phyloP scores from a whole-genome alignment of 306 rosid genomes.

The Quercus suber region DNA sequence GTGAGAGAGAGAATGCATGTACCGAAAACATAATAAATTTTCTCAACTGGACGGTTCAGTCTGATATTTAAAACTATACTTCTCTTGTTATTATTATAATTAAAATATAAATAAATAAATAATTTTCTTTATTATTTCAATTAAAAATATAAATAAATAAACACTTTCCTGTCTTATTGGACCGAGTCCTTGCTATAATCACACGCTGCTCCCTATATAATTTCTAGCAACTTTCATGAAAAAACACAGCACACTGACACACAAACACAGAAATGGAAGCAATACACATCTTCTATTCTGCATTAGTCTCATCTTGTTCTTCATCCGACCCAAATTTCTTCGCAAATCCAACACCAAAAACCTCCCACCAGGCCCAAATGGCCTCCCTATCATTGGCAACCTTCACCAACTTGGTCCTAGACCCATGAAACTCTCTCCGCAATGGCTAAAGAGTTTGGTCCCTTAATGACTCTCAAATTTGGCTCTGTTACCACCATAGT shows the following conservation, averaged over 20 bases:
- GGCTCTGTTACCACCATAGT: slow-evolving; percentile 39
- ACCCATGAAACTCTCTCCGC: slow-evolving; percentile 42
- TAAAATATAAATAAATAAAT: no score
- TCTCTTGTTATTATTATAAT: accelerated
- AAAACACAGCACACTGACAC: background rate
- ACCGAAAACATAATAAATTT: no score
- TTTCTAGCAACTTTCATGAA: background rate
- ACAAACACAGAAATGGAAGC: slow-evolving; percentile 22
- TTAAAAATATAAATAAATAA: no score
- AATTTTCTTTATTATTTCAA: no score
- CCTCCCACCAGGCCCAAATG: slow-evolving; percentile 51
- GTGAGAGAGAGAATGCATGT: no score
- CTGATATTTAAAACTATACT: no score
- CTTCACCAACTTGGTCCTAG: slow-evolving; percentile 51
- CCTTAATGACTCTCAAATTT: slow-evolving; percentile 50
- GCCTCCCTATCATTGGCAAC: slow-evolving; percentile 48
- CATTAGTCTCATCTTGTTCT: slow-evolving; percentile 1
- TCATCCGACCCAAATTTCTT: slow-evolving; percentile 3
- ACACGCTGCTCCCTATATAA: no score
- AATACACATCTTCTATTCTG: slow-evolving; percentile 17
- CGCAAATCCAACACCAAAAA: background rate
- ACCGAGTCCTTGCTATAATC: no score
- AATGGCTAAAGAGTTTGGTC: slow-evolving; percentile 40
- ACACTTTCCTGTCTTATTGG: no score
- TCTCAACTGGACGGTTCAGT: no score